Evolutionary conservation across 805 yeast genomes (phyloP), one percentile per base, ranked within the genome.

Genomic region (Yarrowia yakushimensis): DNA sequence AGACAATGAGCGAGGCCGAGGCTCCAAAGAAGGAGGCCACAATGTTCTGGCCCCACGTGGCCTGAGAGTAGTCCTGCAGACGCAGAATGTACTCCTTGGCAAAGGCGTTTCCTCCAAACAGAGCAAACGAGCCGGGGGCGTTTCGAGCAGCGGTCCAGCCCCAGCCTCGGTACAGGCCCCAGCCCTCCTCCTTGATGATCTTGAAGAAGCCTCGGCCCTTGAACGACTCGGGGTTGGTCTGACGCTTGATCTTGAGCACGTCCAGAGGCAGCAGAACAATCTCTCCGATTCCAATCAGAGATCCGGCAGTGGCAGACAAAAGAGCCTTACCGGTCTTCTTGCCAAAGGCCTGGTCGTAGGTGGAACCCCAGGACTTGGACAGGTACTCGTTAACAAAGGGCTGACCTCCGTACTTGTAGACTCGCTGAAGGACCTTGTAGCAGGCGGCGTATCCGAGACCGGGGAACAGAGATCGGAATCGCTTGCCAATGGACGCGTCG

Each of bases 91-190:
- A 94, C 78, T 94, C 99, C 79, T 94, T 94, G 65, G 99, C 98
- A 74, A 94, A 94, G 15, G 99, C 97, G 73, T 93, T 91, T 78
- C 98, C 99, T 69, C 99, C 99, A 69, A 94, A 94, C 63, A 94
- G 80, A 17, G 98, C 97, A 73, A 94, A 94, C 1, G 97, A 90
- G 65, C 99, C 99, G 37, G 99, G 99, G 2, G 98, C 97, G 74
- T 94, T 94, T 83, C 99, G 87, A 45, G 99, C 99, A 69, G 96
- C 96, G 65, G 99, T 94, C 99, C 99, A 94, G 64, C 97, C 98
- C 96, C 97, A 92, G 68, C 99, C 99, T 74, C 97, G 83, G 79
- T 94, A 94, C 69, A 94, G 81, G 23, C 94, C 90, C 64, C 90
- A 81, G 18, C 99, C 98, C 78, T 94, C 99, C 73, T 94, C 99